Percentiles rank a stretch among this genome's conserved stretches.
phyloP scores from a whole-genome alignment of 192 early-diverging fungal species.

The Linnemannia schmuckeri region DNA sequence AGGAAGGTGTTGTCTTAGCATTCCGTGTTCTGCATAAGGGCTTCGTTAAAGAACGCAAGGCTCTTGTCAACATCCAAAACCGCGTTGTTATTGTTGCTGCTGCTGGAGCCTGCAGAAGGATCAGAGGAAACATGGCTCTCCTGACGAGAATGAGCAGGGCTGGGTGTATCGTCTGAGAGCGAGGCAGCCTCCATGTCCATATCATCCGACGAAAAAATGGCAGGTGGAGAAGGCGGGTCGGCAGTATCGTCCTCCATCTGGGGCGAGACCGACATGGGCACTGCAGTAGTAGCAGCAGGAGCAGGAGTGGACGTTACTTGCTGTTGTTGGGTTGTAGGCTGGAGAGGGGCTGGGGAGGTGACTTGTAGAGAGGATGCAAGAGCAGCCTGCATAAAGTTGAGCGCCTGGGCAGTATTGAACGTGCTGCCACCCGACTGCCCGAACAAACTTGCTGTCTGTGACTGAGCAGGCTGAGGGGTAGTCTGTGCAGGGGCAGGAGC shows the following conservation, averaged over 20 bases:
- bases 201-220: conserved; percentile 49
- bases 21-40: neutral
- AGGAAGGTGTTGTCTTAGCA: neutral
- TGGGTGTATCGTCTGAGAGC: conserved; percentile 27
- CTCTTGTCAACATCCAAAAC: neutral
- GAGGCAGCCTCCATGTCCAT: conserved; percentile 52
- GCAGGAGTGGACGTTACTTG: neutral
- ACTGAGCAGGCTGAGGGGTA: no score
- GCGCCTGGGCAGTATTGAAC: conserved; percentile 21
- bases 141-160: neutral
- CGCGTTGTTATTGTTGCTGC: neutral
- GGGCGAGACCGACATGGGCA: conserved; percentile 12
- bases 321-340: conserved; percentile 19
- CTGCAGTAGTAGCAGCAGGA: neutral
- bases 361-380: conserved; percentile 27
- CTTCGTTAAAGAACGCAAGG: neutral
- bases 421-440: neutral
- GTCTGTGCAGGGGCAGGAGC: no score
- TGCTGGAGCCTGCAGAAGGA: neutral
- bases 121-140: neutral
- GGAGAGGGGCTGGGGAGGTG: neutral
- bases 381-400: conserved; percentile 44
- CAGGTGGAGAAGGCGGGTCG: conserved; percentile 47
- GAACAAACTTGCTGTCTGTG: neutral
- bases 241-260: conserved; percentile 43